These are phyloP conservation scores for Cercophora samala DNA, from an alignment of 495 filamentous ascomycete species.

Conservation along the genomic window DNA sequence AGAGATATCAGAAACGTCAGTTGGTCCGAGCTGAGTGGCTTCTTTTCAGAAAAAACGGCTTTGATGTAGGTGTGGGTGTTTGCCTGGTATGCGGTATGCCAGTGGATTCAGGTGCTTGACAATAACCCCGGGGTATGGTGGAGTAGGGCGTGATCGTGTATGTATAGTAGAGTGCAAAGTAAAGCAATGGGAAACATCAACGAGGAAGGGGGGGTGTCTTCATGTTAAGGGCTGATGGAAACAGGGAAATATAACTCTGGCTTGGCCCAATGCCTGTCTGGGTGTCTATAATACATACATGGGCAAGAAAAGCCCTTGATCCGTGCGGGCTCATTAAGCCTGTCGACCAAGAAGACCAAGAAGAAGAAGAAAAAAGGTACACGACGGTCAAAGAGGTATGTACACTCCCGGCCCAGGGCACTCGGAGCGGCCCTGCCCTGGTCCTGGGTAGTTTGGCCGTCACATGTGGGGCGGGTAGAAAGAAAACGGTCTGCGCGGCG, in stretches of 20 bases:
- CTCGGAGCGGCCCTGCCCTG: conserved; percentile 30
- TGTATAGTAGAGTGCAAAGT: background rate
- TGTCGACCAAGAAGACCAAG: conserved; percentile 7
- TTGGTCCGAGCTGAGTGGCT: conserved; percentile 12
- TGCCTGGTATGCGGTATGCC: conserved; percentile 20
- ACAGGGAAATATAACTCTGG: conserved; percentile 22
- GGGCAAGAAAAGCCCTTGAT: conserved; percentile 10
- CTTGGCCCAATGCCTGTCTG: conserved; percentile 10
- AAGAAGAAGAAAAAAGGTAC: conserved; percentile 12
- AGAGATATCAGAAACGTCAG: conserved; percentile 19
- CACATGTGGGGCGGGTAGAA: conserved; percentile 29
- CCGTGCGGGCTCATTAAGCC: conserved; percentile 19
- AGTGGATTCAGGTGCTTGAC: conserved; percentile 32
- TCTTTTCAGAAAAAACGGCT: background rate
- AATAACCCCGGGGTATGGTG: conserved; percentile 26
- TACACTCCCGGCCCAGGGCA: conserved; percentile 26
- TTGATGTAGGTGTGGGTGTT: conserved; percentile 5
- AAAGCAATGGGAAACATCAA: conserved; percentile 4
- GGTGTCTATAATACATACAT: background rate
- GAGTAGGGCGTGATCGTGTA: conserved; percentile 15
- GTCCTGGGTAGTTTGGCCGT: conserved; percentile 25
- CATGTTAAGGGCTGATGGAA: conserved; percentile 13
- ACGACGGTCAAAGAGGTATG: conserved; percentile 24
- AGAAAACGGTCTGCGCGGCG: conserved; percentile 19
- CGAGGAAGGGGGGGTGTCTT: conserved; percentile 7